These are phyloP conservation scores for Linum usitatissimum DNA, from an alignment of 345 rosid species.

Conservation along the genomic window DNA sequence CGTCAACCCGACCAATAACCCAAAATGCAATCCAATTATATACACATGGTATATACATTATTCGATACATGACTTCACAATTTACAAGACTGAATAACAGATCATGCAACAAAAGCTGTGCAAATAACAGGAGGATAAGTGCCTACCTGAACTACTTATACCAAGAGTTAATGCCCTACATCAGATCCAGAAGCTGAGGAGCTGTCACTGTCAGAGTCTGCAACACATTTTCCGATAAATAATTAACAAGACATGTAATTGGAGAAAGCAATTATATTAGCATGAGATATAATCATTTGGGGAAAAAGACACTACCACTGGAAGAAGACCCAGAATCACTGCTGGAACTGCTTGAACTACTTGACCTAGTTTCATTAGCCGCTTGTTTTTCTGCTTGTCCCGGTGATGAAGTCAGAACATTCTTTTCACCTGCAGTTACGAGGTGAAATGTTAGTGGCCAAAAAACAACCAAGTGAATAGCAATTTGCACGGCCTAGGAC, in stretches of 20 bases:
- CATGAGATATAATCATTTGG: no score
- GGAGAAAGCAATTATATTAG: not conserved
- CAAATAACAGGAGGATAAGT: slow-evolving; percentile 11
- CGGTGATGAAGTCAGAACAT: slow-evolving; percentile 36
- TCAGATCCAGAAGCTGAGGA: slow-evolving; percentile 89
- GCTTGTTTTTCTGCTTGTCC: slow-evolving; percentile 48
- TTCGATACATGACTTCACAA: not conserved
- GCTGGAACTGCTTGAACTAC: slow-evolving; percentile 95
- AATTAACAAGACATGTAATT: not conserved
- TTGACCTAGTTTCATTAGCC: slow-evolving; percentile 60
- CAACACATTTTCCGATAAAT: slow-evolving; percentile 16
- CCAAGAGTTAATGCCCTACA: slow-evolving; percentile 35
- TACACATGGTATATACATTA: not conserved
- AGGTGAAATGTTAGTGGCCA: slow-evolving; percentile 5
- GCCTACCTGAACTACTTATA: slow-evolving; percentile 23
- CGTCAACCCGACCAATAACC: no score
- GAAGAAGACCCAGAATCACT: slow-evolving; percentile 95
- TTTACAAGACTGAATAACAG: not conserved
- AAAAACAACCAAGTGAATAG: slow-evolving; percentile 7
- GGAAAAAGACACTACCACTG: slow-evolving; percentile 47
- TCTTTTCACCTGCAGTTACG: slow-evolving; percentile 41
- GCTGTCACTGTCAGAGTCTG: slow-evolving; percentile 89
- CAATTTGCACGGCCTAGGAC: not conserved
- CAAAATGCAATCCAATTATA: no score
- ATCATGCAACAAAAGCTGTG: not conserved